A percentile compares a stretch with the other conserved stretches of the same genome.
Evolutionary conservation across 371 early-diverging fungal species (phyloP).

Genomic region (Mortierella sp.): DNA sequence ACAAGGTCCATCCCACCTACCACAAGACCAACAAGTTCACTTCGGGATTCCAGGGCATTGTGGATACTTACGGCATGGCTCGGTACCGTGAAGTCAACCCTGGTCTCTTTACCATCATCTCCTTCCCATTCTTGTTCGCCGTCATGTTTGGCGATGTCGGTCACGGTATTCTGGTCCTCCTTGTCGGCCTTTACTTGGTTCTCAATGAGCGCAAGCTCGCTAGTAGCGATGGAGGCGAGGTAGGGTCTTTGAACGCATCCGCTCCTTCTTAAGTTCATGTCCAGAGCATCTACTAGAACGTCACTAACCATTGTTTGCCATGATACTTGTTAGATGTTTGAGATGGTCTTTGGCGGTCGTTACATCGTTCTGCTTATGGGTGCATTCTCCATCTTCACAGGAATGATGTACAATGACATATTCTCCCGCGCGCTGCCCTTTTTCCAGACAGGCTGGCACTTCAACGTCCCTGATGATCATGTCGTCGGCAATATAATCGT

Average conservation of each 20-base stretch:
- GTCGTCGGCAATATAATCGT: slow-evolving; percentile 51
- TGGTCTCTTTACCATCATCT: slow-evolving; percentile 96
- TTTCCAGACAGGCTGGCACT: slow-evolving; percentile 84
- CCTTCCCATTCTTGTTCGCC: slow-evolving; percentile 99
- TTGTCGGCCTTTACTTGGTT: slow-evolving; percentile 81
- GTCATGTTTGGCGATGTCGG: slow-evolving; percentile 99
- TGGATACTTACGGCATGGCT: slow-evolving; percentile 99
- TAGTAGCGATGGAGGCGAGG: slow-evolving; percentile 76
- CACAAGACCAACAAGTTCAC: slow-evolving; percentile 98
- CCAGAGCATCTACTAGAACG: too few species aligned
- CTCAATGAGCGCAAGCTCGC: slow-evolving; percentile 85
- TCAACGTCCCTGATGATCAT: slow-evolving; percentile 62
- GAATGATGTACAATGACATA: slow-evolving; percentile 98
- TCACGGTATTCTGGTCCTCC: slow-evolving; percentile 92
- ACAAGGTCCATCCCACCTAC: slow-evolving; percentile 94
- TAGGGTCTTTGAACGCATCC: slow-evolving; percentile 55
- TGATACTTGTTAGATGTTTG: slow-evolving; percentile 71
- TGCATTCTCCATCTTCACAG: slow-evolving; percentile 96
- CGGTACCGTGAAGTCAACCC: slow-evolving; percentile 99
- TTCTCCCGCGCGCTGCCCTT: slow-evolving; percentile 87
- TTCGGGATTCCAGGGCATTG: slow-evolving; percentile 95
- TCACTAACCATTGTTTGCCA: not conserved
- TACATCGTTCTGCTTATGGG: slow-evolving; percentile 99
- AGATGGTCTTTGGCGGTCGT: slow-evolving; percentile 94
- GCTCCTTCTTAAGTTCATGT: too few species aligned